phyloP scores from a whole-genome alignment of 768 basidiomycete genomes.

The Saitozyma sp. region DNA sequence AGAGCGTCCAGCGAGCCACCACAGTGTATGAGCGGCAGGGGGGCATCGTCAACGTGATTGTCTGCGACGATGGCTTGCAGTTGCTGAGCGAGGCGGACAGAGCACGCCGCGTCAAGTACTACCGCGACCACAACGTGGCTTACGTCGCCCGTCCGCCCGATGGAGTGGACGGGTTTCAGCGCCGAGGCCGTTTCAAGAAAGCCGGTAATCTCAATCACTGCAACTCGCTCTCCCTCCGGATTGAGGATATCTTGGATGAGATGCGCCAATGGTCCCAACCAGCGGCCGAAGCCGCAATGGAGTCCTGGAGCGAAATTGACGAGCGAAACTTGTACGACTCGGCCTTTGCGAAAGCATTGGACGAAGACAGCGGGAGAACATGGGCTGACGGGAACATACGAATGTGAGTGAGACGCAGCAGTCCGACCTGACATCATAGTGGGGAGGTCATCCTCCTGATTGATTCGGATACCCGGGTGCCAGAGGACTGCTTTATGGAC shows the following conservation, averaged over 20 bases:
- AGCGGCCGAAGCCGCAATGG: slow-evolving; percentile 4
- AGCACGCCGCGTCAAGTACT: slow-evolving; percentile 68
- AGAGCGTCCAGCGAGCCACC: slow-evolving; percentile 78
- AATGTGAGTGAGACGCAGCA: slow-evolving; percentile 46
- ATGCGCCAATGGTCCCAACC: slow-evolving; percentile 40
- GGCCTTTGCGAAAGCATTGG: slow-evolving; percentile 71
- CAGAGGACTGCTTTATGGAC: slow-evolving; percentile 84
- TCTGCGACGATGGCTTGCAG: slow-evolving; percentile 83
- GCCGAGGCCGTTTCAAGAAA: slow-evolving; percentile 80
- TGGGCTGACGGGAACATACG: slow-evolving; percentile 69
- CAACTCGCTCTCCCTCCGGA: slow-evolving; percentile 64
- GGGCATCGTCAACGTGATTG: slow-evolving; percentile 72
- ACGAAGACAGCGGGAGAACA: slow-evolving; percentile 66
- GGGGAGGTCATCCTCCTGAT: slow-evolving; percentile 68
- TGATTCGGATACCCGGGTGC: slow-evolving; percentile 78
- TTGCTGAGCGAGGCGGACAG: slow-evolving; percentile 64
- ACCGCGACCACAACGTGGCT: slow-evolving; percentile 68
- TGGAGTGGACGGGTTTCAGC: slow-evolving; percentile 68
- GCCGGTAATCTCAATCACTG: slow-evolving; percentile 82
- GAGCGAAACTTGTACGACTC: slow-evolving; percentile 66
- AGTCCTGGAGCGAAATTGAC: slow-evolving; percentile 63
- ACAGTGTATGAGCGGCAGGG: slow-evolving; percentile 84
- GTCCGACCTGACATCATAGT: neutral
- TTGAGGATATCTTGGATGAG: slow-evolving; percentile 58
- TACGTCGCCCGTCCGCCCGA: slow-evolving; percentile 80